Conservation (phyloP, 768 basidiomycete species). For the Lentinula guzmanii region DNA sequence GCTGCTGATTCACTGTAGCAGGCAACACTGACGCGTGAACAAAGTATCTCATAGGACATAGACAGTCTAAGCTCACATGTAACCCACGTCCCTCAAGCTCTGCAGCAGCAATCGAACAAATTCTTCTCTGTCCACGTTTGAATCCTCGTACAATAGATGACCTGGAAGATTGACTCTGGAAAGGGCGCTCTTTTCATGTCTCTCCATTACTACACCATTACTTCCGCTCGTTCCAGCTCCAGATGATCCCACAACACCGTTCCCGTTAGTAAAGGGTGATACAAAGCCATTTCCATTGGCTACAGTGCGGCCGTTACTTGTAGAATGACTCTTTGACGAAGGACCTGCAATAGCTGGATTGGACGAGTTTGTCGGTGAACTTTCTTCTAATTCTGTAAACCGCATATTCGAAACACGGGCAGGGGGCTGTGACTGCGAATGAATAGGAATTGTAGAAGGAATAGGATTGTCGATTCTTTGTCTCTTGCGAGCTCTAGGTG, state of each 20-base stretch:
- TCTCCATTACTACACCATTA: constrained; percentile 41
- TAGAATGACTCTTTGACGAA: constrained; percentile 34
- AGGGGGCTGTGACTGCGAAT: constrained; percentile 15
- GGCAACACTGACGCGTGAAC: not conserved
- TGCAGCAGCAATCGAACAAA: constrained; percentile 87
- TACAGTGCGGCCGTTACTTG: constrained; percentile 28
- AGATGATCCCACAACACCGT: constrained; percentile 30
- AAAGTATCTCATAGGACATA: not conserved
- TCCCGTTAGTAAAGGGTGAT: constrained; percentile 24
- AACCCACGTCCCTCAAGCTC: constrained; percentile 84
- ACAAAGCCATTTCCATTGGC: constrained; percentile 38
- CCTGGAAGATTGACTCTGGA: constrained; percentile 66
- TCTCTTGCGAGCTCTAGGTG: constrained; percentile 60
- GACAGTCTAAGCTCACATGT: constrained; percentile 39
- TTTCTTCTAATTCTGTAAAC: constrained; percentile 38
- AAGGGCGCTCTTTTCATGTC: constrained; percentile 43
- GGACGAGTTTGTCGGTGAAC: not conserved
- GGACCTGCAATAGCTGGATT: constrained; percentile 32
- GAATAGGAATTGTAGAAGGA: constrained; percentile 27
- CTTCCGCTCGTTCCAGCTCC: constrained; percentile 22
- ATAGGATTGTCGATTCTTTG: constrained; percentile 49
- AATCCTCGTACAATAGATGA: constrained; percentile 71
- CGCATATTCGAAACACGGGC: constrained; percentile 37
- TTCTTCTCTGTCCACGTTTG: constrained; percentile 80
- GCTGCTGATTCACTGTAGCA: constrained; percentile 73